Conservation (phyloP, 345 rosid species). For the Firmiana major region DNA sequence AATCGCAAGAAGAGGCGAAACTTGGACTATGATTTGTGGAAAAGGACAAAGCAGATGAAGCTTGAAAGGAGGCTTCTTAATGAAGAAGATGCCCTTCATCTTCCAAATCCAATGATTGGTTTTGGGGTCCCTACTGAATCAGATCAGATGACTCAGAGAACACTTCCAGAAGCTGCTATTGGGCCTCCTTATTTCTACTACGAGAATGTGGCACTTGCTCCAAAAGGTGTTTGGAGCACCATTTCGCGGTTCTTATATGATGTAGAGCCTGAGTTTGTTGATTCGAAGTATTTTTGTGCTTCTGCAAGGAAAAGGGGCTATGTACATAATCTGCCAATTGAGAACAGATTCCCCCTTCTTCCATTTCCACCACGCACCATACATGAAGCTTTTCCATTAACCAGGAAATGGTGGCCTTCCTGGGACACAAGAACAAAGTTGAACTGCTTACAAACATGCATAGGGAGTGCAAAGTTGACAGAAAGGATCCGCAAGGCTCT, state of each 20-base stretch:
- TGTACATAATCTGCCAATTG: slow-evolving; percentile 74
- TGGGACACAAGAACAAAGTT: slow-evolving; percentile 82
- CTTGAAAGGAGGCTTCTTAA: slow-evolving; percentile 22
- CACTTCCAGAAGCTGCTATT: slow-evolving; percentile 53
- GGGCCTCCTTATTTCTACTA: slow-evolving; percentile 87
- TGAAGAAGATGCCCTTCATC: slow-evolving; percentile 46
- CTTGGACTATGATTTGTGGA: slow-evolving; percentile 23
- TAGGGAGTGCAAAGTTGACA: slow-evolving; percentile 64
- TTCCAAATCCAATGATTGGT: slow-evolving; percentile 89
- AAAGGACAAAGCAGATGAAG: slow-evolving; percentile 30
- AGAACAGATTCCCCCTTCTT: slow-evolving; percentile 55
- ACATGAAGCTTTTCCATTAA: slow-evolving; percentile 68
- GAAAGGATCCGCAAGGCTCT: slow-evolving; percentile 67
- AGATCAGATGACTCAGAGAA: slow-evolving; percentile 26
- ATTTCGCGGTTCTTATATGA: slow-evolving; percentile 67
- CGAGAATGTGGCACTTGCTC: slow-evolving; percentile 91
- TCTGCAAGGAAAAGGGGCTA: slow-evolving; percentile 92
- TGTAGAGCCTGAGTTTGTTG: slow-evolving; percentile 80
- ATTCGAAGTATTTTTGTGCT: slow-evolving; percentile 76
- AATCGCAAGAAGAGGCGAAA: slow-evolving; percentile 53
- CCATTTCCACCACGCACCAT: slow-evolving; percentile 71
- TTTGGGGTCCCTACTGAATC: slow-evolving; percentile 72
- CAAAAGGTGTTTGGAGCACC: slow-evolving; percentile 89
- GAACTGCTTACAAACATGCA: slow-evolving; percentile 72
- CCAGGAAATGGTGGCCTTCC: slow-evolving; percentile 81